phyloP scores from a whole-genome alignment of 2,329 filamentous ascomycete genomes.

The Monilinia vaccinii-corymbosi region DNA sequence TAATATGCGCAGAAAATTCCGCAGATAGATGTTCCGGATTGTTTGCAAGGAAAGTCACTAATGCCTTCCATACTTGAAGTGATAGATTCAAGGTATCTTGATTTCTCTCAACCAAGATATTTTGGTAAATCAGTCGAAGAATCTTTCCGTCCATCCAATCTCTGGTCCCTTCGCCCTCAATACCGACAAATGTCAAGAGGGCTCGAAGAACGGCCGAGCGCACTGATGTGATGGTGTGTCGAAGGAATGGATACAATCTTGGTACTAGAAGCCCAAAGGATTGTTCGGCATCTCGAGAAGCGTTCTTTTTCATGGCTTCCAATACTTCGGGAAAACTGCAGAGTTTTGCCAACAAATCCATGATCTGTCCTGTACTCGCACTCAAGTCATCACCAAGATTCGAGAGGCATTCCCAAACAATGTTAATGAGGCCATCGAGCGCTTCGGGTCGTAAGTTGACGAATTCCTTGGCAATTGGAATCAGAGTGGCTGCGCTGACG shows the following conservation, averaged over 20 bases:
- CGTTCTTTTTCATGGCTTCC: constrained; percentile 87
- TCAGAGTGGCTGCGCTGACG: constrained; percentile 92
- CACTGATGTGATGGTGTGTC: constrained; percentile 94
- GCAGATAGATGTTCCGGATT: constrained; percentile 55
- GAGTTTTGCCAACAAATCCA: constrained; percentile 93
- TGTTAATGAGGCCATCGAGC: constrained; percentile 75
- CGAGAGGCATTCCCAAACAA: constrained; percentile 95
- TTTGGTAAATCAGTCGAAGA: constrained; percentile 85
- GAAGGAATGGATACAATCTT: constrained; percentile 87
- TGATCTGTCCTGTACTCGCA: constrained; percentile 94
- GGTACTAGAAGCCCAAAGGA: constrained; percentile 91
- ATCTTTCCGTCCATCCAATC: constrained; percentile 91
- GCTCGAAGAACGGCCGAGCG: constrained; percentile 88
- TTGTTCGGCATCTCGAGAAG: constrained; percentile 70
- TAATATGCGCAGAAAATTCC: constrained; percentile 67
- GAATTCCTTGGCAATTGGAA: constrained; percentile 93
- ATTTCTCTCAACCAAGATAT: constrained; percentile 87
- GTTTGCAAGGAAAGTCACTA: constrained; percentile 59
- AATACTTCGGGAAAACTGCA: constrained; percentile 91
- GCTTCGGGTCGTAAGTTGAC: constrained; percentile 73
- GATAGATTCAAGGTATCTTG: constrained; percentile 74
- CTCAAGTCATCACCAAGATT: constrained; percentile 96
- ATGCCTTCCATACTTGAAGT: constrained; percentile 74
- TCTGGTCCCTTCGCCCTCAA: constrained; percentile 69
- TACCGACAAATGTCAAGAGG: constrained; percentile 81